Evolutionary conservation across 768 basidiomycete species (phyloP), one percentile per base, ranked within the genome.

Genomic region (Mycena maculata): DNA sequence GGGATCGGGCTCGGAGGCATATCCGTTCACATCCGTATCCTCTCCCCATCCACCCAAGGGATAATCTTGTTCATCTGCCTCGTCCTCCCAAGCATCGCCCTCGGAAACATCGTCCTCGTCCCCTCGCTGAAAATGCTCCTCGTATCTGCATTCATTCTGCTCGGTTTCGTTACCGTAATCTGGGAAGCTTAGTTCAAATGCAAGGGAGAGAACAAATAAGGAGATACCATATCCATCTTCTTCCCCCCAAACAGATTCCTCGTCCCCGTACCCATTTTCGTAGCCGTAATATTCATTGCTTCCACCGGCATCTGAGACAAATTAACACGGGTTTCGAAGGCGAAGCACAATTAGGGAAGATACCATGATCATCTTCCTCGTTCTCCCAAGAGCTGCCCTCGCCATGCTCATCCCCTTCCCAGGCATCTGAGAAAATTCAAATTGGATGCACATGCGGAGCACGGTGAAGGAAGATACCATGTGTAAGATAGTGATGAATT

Each of bases 1-100:
- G 39, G 53, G 53, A 39, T 55, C 38, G 53, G 53, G 53, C 16
- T 55, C 53, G 41, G 38, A 41, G 53, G 23, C 53, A 52, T 52
- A 52, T 36, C 20, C 50, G n/a, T 52, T 50, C 49, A 48, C n/a
- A 10, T 47, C 47, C 12, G 13, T 28, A 48, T 28, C 39, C 20
- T 20, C 39, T 41, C 39, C 15, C 23, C n/a, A 7, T 45, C n/a
- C 44, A 45, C 33, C 33, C 44, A 18, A 45, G 44, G 5, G 44
- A 45, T 45, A 45, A 45, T 45, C 44, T n/a, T n/a, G 44, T 45
- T 45, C 44, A 36, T 36, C 33, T 36, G 33, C 33, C 33, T 36
- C 33, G 44, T 45, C 44, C 44, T 23, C 44, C 44, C 44, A 45
- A 45, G 22, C 44, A 45, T 45, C 44, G 20, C 23, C 44, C 44